These are phyloP conservation scores for Rutstroemia sp. DNA, from an alignment of 2,329 filamentous ascomycete genomes.

Conservation along the genomic window DNA sequence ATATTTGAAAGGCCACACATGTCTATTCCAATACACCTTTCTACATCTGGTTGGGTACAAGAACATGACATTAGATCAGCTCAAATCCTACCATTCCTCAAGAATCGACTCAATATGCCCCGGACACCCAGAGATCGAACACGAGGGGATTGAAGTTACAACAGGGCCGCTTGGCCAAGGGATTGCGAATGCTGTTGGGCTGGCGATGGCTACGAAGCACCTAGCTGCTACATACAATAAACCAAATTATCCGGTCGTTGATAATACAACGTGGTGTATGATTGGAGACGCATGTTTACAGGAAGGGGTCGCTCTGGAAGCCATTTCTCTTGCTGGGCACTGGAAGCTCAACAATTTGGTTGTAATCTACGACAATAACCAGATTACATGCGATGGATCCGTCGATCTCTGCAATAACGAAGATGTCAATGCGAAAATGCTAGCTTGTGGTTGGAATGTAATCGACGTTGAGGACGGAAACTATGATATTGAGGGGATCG, in stretches of 20 bases:
- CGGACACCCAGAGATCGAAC: slow-evolving; percentile 42
- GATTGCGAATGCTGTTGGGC: slow-evolving; percentile 42
- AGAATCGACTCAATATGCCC: slow-evolving; percentile 32
- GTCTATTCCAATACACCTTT: slow-evolving; percentile 39
- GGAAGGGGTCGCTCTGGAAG: slow-evolving; percentile 43
- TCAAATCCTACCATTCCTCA: slow-evolving; percentile 38
- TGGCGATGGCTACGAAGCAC: slow-evolving; percentile 43
- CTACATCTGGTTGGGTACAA: slow-evolving; percentile 39
- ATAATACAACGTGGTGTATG: slow-evolving; percentile 42
- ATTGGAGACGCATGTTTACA: slow-evolving; percentile 43
- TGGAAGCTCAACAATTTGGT: slow-evolving; percentile 40
- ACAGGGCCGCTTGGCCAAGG: slow-evolving; percentile 45
- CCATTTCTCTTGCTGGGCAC: slow-evolving; percentile 41
- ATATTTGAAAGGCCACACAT: slow-evolving; percentile 33
- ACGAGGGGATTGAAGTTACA: slow-evolving; percentile 43
- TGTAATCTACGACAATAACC: slow-evolving; percentile 46
- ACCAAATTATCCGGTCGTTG: slow-evolving; percentile 35
- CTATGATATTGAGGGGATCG: slow-evolving; percentile 36
- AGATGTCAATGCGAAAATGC: slow-evolving; percentile 43
- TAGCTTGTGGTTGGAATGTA: slow-evolving; percentile 40
- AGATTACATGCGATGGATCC: slow-evolving; percentile 42
- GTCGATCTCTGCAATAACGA: slow-evolving; percentile 40
- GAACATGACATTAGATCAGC: slow-evolving; percentile 39
- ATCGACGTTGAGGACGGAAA: slow-evolving; percentile 40
- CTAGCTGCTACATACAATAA: slow-evolving; percentile 40